Evolutionary conservation across 257 asterid species (phyloP).

Genomic region (Ophiorrhiza pumila): DNA sequence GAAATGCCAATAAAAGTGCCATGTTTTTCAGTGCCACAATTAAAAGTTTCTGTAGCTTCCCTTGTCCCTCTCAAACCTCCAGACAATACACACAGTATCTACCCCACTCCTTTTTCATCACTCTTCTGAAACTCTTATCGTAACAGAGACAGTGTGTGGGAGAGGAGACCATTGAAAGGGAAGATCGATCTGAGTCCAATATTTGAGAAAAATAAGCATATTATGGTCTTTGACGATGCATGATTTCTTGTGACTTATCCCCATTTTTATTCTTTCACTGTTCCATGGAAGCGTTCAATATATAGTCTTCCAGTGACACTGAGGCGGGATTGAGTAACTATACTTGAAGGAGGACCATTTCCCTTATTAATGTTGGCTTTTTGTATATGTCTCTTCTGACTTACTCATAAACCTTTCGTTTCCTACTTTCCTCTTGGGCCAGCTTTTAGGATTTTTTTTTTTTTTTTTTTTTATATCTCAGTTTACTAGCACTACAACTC

Average conservation of each 20-base stretch:
- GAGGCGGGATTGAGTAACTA: too few relatives aligned
- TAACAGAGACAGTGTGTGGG: conserved; percentile 6
- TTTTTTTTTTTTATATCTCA: too few relatives aligned
- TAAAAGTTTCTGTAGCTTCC: conserved; percentile 38
- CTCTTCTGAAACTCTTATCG: conserved; percentile 25
- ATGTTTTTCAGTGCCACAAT: conserved; percentile 53
- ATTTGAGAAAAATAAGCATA: neutral
- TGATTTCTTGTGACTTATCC: conserved; percentile 16
- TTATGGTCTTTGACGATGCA: conserved; percentile 6
- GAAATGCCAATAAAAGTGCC: conserved; percentile 36
- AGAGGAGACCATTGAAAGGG: conserved; percentile 7
- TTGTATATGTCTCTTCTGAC: too few relatives aligned
- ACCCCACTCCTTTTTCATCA: conserved; percentile 27
- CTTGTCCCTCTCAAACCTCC: conserved; percentile 34
- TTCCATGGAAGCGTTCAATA: neutral
- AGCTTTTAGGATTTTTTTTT: too few relatives aligned
- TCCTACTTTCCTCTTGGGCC: too few relatives aligned
- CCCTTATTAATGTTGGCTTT: too few relatives aligned
- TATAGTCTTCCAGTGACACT: neutral
- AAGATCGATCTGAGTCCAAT: conserved; percentile 18
- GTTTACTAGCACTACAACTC: too few relatives aligned
- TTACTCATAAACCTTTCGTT: too few relatives aligned
- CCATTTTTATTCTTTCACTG: conserved; percentile 16
- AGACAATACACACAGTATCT: conserved; percentile 28
- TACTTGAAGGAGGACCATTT: neutral